These are phyloP conservation scores for Aureobasidium lini DNA, from an alignment of 2,329 filamentous ascomycete species.

Conservation along the genomic window DNA sequence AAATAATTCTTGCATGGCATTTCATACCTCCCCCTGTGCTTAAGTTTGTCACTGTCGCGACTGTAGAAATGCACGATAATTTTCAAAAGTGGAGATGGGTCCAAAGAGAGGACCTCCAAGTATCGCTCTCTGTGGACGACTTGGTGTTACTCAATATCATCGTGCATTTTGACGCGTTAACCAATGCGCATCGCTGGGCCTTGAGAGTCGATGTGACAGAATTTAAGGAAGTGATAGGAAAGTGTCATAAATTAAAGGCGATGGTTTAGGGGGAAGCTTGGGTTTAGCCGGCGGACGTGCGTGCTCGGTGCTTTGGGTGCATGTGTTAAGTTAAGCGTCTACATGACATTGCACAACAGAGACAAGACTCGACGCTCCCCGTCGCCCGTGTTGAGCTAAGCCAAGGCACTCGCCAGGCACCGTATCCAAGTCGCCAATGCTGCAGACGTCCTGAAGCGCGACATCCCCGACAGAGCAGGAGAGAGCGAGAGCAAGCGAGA, in stretches of 20 bases:
- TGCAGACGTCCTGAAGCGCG: background rate
- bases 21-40: too few relatives aligned
- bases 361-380: background rate
- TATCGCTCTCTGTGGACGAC: too few relatives aligned
- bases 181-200: too few relatives aligned
- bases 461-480: background rate
- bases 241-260: background rate
- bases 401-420: background rate
- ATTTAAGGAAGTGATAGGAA: background rate
- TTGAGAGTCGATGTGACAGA: background rate
- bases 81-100: too few relatives aligned
- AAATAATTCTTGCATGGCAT: too few relatives aligned
- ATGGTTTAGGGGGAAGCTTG: background rate
- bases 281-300: constrained; percentile 6
- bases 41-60: too few relatives aligned
- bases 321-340: constrained; percentile 6
- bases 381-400: background rate
- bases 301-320: background rate
- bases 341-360: constrained; percentile 2
- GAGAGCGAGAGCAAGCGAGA: background rate
- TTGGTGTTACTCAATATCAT: too few relatives aligned
- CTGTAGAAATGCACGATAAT: too few relatives aligned
- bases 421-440: background rate
- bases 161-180: too few relatives aligned
- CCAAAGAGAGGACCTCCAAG: too few relatives aligned